phyloP scores from a whole-genome alignment of 2,329 filamentous ascomycete species.

The Pleurostoma richardsiae region DNA sequence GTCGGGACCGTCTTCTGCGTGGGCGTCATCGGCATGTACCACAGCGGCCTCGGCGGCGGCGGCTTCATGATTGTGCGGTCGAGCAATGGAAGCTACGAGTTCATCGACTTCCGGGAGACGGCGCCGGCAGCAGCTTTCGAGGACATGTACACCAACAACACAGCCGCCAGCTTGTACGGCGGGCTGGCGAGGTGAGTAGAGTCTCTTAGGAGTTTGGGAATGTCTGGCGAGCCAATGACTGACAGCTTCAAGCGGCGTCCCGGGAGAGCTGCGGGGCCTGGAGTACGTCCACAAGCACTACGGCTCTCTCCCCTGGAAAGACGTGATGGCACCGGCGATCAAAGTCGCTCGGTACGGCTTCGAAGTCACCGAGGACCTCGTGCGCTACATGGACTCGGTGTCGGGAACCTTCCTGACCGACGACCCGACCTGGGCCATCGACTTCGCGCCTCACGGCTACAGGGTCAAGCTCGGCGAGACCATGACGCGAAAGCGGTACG shows the following conservation, averaged over 20 bases:
- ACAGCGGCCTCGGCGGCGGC: slow-evolving; percentile 69
- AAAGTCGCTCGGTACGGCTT: slow-evolving; percentile 70
- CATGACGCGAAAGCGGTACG: slow-evolving; percentile 71
- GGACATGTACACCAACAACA: slow-evolving; percentile 75
- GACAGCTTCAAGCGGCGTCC: slow-evolving; percentile 46
- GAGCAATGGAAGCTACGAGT: slow-evolving; percentile 65
- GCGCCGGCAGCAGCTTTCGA: slow-evolving; percentile 74
- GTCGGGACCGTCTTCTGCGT: slow-evolving; percentile 62
- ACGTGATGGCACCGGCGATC: slow-evolving; percentile 66
- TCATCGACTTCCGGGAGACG: slow-evolving; percentile 80
- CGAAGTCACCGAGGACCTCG: slow-evolving; percentile 64
- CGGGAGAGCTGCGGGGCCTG: slow-evolving; percentile 67
- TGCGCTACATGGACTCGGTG: slow-evolving; percentile 59
- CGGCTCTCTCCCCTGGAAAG: slow-evolving; percentile 58
- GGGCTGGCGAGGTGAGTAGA: slow-evolving; percentile 65
- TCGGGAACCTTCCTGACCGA: slow-evolving; percentile 59
- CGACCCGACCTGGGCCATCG: slow-evolving; percentile 72
- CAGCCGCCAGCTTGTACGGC: slow-evolving; percentile 56
- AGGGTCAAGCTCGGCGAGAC: slow-evolving; percentile 63
- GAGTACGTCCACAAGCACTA: slow-evolving; percentile 69
- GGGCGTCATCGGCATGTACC: slow-evolving; percentile 60
- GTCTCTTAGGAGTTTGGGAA: slow-evolving; percentile 22
- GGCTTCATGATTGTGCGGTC: slow-evolving; percentile 72
- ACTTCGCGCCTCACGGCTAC: slow-evolving; percentile 75
- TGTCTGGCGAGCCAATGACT: neutral